Conservation (phyloP, 768 basidiomycete genomes). For the Coprinellus micaceus region DNA sequence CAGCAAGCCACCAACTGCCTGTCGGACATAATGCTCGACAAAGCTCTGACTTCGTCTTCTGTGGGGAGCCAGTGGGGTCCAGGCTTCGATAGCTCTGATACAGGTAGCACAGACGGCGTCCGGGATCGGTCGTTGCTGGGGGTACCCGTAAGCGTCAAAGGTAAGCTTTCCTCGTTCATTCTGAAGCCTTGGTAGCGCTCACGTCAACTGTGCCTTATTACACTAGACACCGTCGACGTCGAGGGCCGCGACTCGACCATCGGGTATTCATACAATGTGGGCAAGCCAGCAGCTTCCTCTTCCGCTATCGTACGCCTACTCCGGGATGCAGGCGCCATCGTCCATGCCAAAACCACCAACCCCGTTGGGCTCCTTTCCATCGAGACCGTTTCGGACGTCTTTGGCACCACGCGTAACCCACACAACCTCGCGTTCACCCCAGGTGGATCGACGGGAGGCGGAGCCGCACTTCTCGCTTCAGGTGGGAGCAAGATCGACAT, state of each 20-base stretch:
- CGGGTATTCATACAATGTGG: conserved; percentile 52
- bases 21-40: conserved; percentile 60
- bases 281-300: conserved; percentile 41
- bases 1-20: conserved; percentile 64
- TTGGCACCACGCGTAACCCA: conserved; percentile 61
- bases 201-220: conserved; percentile 3
- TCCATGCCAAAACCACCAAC: conserved; percentile 61
- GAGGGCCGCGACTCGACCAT: conserved; percentile 58
- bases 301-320: conserved; percentile 55
- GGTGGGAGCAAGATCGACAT: conserved; percentile 66
- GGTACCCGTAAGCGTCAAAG: conserved; percentile 69
- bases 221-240: conserved; percentile 44
- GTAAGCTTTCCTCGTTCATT: conserved; percentile 22
- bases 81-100: conserved; percentile 31
- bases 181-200: neutral
- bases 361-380: conserved; percentile 55
- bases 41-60: conserved; percentile 35
- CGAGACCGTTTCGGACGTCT: conserved; percentile 58
- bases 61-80: conserved; percentile 35
- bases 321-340: conserved; percentile 59
- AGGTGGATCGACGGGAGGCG: conserved; percentile 71
- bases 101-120: conserved; percentile 26
- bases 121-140: conserved; percentile 54
- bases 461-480: conserved; percentile 61
- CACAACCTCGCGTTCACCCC: conserved; percentile 48